Evolutionary conservation across 345 rosid species (phyloP), one percentile per base, ranked within the genome.

Genomic region (Pugionium dolabratum): DNA sequence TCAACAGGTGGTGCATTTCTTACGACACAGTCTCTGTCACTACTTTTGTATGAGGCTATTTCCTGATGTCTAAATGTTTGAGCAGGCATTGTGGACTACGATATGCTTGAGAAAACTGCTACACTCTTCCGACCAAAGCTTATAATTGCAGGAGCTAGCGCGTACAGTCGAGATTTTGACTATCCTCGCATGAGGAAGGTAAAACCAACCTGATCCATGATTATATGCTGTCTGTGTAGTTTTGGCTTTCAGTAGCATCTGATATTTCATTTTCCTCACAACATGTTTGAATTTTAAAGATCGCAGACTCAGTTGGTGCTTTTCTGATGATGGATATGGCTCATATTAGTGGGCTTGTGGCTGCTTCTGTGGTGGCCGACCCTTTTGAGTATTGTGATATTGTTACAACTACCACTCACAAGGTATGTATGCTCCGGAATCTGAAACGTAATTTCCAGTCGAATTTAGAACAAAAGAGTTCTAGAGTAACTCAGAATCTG

Each of bases 261-360:
- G 18, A 18, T 18, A 18, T 18, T 18, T 18, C 42, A 2, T 26
- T 36, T 70, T 64, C 54, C 68, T 30, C 11, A 3, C 52, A 26
- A 27, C 73, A 53, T 34, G 47, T 79, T 5, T 77, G 59, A 30
- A 41, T 47, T 32, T 78, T 62, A 66, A 76, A 93, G 98, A 90
- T 93, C 25, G 95, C 97, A 11, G 96, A 93, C 84, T 76, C 82
- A 69, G 89, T 90, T 54, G 95, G 95, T 70, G 94, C 96, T 55
- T 93, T 90, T 67, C 96, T 93, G 41, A 93, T 90, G 97, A 88
- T 90, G 96, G 98, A 93, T 78, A 93, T 93, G 98, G 97, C 98
- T 79, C 96, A 93, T 60, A 84, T 88, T 44, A 88, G 98, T 49
- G 97, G 98, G 44, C 96, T 93, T 73, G 96, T 88, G 75, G 94